A percentile compares a stretch with the other conserved stretches of the same genome.
phyloP scores from a whole-genome alignment of 306 rosid genomes.

The Fragaria iinumae region DNA sequence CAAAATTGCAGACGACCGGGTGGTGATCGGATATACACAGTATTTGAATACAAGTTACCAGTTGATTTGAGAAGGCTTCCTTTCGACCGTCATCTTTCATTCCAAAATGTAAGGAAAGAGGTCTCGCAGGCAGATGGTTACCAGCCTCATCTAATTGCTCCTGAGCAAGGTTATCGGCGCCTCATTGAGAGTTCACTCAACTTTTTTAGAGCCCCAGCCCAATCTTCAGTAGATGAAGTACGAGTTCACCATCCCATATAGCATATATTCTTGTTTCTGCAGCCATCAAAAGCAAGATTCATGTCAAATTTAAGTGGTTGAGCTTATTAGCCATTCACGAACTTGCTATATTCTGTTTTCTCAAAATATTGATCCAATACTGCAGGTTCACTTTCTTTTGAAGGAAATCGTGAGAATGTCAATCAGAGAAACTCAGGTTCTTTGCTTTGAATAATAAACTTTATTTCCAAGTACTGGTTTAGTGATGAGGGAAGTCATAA shows the following conservation, averaged over 20 bases:
- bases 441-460: constrained; percentile 8
- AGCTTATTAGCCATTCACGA: neutral
- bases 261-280: neutral
- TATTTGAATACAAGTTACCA: constrained; percentile 54
- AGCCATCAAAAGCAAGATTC: neutral
- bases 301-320: neutral
- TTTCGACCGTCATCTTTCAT: constrained; percentile 45
- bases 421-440: constrained; percentile 48
- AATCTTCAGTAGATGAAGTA: constrained; percentile 55
- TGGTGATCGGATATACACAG: constrained; percentile 46
- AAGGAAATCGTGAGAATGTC: constrained; percentile 51
- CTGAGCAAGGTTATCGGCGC: constrained; percentile 55
- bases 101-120: constrained; percentile 45
- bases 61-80: constrained; percentile 51
- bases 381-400: constrained; percentile 50
- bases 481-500: neutral
- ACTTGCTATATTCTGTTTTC: neutral
- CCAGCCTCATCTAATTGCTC: constrained; percentile 62
- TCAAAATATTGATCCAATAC: constrained; percentile 7
- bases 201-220: constrained; percentile 52
- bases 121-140: constrained; percentile 56
- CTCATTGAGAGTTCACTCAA: constrained; percentile 49
- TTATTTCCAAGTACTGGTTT: neutral
- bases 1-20: constrained; percentile 49
- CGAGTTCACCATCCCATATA: constrained; percentile 13